Base-by-base conservation (phyloP, 331 rosid genomes). In the Quercus phellos region DNA sequence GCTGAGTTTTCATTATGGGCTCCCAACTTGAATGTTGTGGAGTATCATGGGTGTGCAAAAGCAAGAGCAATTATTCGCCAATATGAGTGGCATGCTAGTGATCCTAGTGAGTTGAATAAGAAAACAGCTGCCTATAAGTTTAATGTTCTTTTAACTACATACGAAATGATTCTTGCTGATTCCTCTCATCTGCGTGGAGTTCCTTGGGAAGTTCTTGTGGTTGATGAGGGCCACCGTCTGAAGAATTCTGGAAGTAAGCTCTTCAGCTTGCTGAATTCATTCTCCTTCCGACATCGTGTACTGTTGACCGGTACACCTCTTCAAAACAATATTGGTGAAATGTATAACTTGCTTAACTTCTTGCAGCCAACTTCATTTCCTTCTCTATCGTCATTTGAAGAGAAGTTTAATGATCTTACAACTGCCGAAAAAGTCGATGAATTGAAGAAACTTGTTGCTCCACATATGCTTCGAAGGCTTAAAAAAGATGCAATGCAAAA, bases 301-400 rank as follows among this genome's bases (percentile, higher is more conserved):
- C 89, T 95, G 83, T 85, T 95, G 97, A 95, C 99, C 0, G 99
- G 99, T 68, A 95, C 99, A 68, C 99, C 99, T 75, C 94, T 95
- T 74, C 99, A 95, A 86, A 95, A 95, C 94, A 95, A 95, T 84
- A 73, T 95, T 50, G 96, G 99, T 63, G 99, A 95, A 96, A 95
- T 95, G 99, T 95, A 89, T 90, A 95, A 93, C 89, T 91, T 95
- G 86, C 97, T 95, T 75, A 93, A 95, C 79, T 95, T 95, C 91
- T 88, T 95, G 85, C 99, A 95, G 91, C 99, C 98, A n/a, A 87
- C 98, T 51, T 95, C 97, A 70, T 95, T 95, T 89, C 98, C 99
- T 82, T 95, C 99, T 38, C 90, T 95, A 18, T 75, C 94, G 54
- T 76, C 94, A 70, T 95, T 95, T 81, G 99, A 95, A 89, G 98